Conservation (phyloP, 768 basidiomycete species). For the Lentinula raphanica region DNA sequence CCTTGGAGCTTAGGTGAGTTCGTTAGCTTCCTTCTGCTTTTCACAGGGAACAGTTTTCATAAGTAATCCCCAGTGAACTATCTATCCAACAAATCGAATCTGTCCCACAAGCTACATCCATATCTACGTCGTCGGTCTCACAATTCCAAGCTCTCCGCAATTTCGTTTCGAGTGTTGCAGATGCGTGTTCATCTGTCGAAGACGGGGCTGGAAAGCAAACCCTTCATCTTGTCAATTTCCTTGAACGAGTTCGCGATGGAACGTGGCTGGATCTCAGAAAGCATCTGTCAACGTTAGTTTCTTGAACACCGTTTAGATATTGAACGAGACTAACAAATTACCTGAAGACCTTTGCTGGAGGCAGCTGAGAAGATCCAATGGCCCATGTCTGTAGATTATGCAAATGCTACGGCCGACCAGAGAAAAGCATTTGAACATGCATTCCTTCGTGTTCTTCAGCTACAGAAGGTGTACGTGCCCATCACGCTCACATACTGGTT, state of each 20-base stretch:
- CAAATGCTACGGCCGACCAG: slow-evolving; percentile 40
- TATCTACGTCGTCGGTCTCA: slow-evolving; percentile 44
- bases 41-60: slow-evolving; percentile 9
- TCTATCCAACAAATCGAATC: slow-evolving; percentile 49
- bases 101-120: slow-evolving; percentile 26
- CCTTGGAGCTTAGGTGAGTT: slow-evolving; percentile 63
- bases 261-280: slow-evolving; percentile 78
- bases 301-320: not conserved
- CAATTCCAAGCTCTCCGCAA: slow-evolving; percentile 57
- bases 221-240: slow-evolving; percentile 57
- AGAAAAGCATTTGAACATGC: slow-evolving; percentile 67
- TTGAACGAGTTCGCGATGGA: slow-evolving; percentile 56
- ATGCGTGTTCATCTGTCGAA: slow-evolving; percentile 40
- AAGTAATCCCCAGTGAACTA: slow-evolving; percentile 39
- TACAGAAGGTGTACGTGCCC: slow-evolving; percentile 71
- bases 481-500: not conserved
- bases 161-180: slow-evolving; percentile 49
- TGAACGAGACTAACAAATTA: not conserved
- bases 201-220: slow-evolving; percentile 41
- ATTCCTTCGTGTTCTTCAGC: slow-evolving; percentile 67
- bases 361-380: slow-evolving; percentile 77
- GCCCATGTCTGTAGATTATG: slow-evolving; percentile 74
- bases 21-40: not conserved
- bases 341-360: slow-evolving; percentile 52
- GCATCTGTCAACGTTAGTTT: slow-evolving; percentile 54